Percentiles rank a stretch among this genome's conserved stretches.
Evolutionary conservation across 2,329 filamentous ascomycete genomes (phyloP).

Genomic region (Apiospora rasikravindrae): DNA sequence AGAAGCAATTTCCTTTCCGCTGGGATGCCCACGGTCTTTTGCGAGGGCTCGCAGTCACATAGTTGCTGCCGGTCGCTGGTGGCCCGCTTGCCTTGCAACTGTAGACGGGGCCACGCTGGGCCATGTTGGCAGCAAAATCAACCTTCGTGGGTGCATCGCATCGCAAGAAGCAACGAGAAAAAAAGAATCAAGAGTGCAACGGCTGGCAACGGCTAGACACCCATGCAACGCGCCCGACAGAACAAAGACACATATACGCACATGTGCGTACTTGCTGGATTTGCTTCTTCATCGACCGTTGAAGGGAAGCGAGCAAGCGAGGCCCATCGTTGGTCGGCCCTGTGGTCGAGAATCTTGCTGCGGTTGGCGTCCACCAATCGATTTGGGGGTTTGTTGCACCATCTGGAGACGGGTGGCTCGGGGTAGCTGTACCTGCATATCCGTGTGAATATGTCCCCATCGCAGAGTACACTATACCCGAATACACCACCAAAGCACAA

Average conservation of each 20-base stretch:
- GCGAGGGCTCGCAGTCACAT: background rate
- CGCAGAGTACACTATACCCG: conserved; percentile 9
- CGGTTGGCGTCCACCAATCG: background rate
- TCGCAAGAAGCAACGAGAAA: conserved; percentile 7
- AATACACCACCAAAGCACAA: background rate
- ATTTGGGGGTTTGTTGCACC: background rate
- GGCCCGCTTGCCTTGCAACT: background rate
- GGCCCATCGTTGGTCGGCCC: background rate
- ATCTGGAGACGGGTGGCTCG: conserved; percentile 12
- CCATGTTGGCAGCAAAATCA: conserved; percentile 9
- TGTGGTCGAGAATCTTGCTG: background rate
- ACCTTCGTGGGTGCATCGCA: background rate
- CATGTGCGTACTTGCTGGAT: background rate
- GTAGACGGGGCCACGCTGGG: background rate
- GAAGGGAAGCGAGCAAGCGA: conserved; percentile 8
- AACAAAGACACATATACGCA: background rate
- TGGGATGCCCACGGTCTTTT: background rate
- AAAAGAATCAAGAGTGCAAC: background rate
- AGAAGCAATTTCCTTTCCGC: conserved; percentile 17
- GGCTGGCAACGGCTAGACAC: conserved; percentile 4
- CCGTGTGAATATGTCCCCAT: background rate
- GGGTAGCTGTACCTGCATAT: conserved; percentile 16
- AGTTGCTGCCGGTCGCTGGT: background rate
- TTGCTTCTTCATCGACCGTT: conserved; percentile 12
- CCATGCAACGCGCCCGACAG: background rate